Evolutionary conservation across 169 alveolate genomes (phyloP), one percentile per base, ranked within the genome.

Genomic region (Sarcocystis neurona): DNA sequence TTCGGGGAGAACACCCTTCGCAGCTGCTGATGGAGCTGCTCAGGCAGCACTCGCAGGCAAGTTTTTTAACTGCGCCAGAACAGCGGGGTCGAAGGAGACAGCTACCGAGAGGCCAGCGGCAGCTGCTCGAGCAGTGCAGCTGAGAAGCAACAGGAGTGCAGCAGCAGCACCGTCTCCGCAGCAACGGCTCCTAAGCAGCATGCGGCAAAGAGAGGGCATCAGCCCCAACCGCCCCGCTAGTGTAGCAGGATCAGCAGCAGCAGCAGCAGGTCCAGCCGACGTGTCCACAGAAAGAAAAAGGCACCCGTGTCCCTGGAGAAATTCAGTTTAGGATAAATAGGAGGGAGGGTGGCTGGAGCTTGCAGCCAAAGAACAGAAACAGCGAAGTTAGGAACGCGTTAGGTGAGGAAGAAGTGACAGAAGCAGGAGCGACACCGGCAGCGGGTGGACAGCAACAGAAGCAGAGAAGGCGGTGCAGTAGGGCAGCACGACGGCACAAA

Each of bases 1-100:
- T 84, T 0, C 80, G 77, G 5, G 89, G 89, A 8, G 89, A 63
- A 27, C 89, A 84, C 2, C 89, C 89, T 0, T 63, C 79, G 1
- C 46, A 20, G 43, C 63, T 84, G 10, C 80, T 63, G 12, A 44
- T 60, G n/a, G 89, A 84, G n/a, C 82, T 66, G 1, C 66, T 84
- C 10, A 2, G 53, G n/a, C 10, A n/a, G 0, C 80, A 66, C 56
- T 34, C 20, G 4, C 72, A 84, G 44, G 89, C 68, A 44, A 20
- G 77, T 2, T 32, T n/a, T 63, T 32, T 20, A 15, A 0, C 8
- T n/a, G n/a, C n/a, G n/a, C n/a, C n/a, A n/a, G n/a, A n/a, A n/a
- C n/a, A n/a, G n/a, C 39, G 23, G 39, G n/a, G 23, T 2, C 39
- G n/a, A 34, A 58, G 70, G 18, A 50, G 60, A 8, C 60, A 50